These are phyloP conservation scores for Pichia paraexigua DNA, from an alignment of 805 yeast species.

Conservation along the genomic window DNA sequence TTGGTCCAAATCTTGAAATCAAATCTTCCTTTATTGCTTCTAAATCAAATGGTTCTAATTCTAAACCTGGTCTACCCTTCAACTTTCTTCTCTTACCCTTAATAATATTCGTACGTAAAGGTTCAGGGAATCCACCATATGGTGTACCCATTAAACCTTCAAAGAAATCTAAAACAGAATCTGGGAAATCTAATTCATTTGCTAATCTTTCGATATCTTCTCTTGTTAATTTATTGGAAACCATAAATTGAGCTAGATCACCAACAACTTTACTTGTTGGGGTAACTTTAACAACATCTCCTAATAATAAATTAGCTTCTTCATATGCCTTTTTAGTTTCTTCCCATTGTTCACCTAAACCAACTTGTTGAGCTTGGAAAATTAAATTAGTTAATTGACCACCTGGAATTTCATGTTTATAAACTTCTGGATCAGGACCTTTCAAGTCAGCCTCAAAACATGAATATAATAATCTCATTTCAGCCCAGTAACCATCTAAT, in stretches of 20 bases:
- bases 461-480: slow-evolving; percentile 92
- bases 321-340: slow-evolving; percentile 93
- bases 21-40: slow-evolving; percentile 65
- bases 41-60: slow-evolving; percentile 78
- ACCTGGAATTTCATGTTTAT: slow-evolving; percentile 98
- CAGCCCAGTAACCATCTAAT: slow-evolving; percentile 95
- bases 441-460: slow-evolving; percentile 97
- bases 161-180: slow-evolving; percentile 94
- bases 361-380: slow-evolving; percentile 99
- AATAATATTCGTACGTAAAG: slow-evolving; percentile 84
- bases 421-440: slow-evolving; percentile 99
- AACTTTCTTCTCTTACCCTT: slow-evolving; percentile 89
- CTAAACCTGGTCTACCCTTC: slow-evolving; percentile 85
- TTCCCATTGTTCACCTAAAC: slow-evolving; percentile 93
- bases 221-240: slow-evolving; percentile 77
- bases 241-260: slow-evolving; percentile 99
- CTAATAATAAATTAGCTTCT: slow-evolving; percentile 82
- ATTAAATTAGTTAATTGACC: slow-evolving; percentile 96
- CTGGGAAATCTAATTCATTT: slow-evolving; percentile 92
- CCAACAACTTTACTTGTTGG: slow-evolving; percentile 99
- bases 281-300: slow-evolving; percentile 97
- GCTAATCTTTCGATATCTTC: slow-evolving; percentile 89
- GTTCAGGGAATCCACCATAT: slow-evolving; percentile 99
- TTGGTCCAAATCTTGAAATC: slow-evolving; percentile 62
- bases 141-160: slow-evolving; percentile 99